A percentile compares a stretch with the other conserved stretches of the same genome.
These are phyloP conservation scores for Malus hybrid DNA, from an alignment of 331 rosid species.

Conservation along the genomic window DNA sequence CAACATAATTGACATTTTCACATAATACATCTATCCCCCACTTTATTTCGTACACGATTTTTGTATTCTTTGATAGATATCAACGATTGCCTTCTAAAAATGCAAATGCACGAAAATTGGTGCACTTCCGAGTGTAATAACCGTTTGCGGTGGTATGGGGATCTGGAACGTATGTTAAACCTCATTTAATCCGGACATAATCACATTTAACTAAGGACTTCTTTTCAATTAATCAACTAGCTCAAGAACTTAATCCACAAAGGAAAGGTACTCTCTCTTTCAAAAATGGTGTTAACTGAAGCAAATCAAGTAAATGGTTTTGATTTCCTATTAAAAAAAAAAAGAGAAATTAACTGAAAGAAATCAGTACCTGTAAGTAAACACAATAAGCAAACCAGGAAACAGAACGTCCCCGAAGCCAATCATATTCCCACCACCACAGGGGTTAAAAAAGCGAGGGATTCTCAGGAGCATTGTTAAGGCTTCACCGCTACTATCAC, in stretches of 20 bases:
- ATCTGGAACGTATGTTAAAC: background rate
- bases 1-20: background rate
- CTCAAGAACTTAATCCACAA: background rate
- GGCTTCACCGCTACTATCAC: slow-evolving; percentile 79
- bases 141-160: background rate
- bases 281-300: background rate
- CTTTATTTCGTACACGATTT: no score
- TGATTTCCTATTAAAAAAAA: background rate
- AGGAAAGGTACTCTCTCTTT: background rate
- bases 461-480: slow-evolving; percentile 86
- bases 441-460: slow-evolving; percentile 76
- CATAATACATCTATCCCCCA: background rate
- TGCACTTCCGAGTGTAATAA: background rate
- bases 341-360: background rate
- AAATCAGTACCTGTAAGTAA: slow-evolving; percentile 64
- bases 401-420: slow-evolving; percentile 96
- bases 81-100: background rate
- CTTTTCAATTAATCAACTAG: background rate
- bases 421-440: slow-evolving; percentile 93
- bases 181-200: background rate
- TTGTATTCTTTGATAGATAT: no score
- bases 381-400: slow-evolving; percentile 89
- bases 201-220: background rate
- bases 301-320: background rate
- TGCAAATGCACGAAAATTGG: background rate